Base-by-base conservation (phyloP, 345 rosid genomes). In the Ricinus communis region DNA sequence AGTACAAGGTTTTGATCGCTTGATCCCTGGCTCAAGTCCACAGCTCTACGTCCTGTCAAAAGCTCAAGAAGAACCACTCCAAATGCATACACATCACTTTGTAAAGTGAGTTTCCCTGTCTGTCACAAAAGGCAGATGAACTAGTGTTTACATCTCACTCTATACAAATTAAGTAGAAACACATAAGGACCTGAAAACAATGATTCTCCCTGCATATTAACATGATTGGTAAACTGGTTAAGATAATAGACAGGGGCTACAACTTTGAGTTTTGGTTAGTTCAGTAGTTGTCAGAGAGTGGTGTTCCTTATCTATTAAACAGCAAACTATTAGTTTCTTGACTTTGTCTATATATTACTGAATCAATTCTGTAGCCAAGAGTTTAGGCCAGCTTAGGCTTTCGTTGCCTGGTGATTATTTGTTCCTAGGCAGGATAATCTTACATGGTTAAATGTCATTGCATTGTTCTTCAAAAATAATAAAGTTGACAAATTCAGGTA, bases 91-190 rank as follows among this genome's bases (percentile, higher is more conserved):
- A 90, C 97, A 77, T 94, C 98, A 61, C 97, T 94, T 80, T 90
- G 95, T 81, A 94, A 78, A 57, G 98, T 94, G 76, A 94, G 92
- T 70, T 91, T 94, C 61, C 98, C 98, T 66, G 98, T 94, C 97
- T 94, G 87, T 68, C 66, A 64, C 18, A 46, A 63, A n/a, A 71
- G 54, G 28, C 62, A 60, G 54, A 64, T 3, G 50, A 70, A 21
- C 31, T 40, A 25, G 40, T 36, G 28, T 5, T 73, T 43, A 58
- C 53, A 66, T 67, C 65, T 46, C 40, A 24, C 53, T 40, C 65
- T 51, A 61, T 68, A 57, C 41, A 41, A 65, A 59, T n/a, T 43
- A 18, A 47, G 54, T 16, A 19, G 30, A 60, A 50, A 8, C 66
- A 36, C 25, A 71, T 52, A 18, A 57, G 21, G 52, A 65, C 66